These are phyloP conservation scores for Geotrichum cucujoidarum DNA, from an alignment of 1,139 yeast genomes.

Conservation along the genomic window DNA sequence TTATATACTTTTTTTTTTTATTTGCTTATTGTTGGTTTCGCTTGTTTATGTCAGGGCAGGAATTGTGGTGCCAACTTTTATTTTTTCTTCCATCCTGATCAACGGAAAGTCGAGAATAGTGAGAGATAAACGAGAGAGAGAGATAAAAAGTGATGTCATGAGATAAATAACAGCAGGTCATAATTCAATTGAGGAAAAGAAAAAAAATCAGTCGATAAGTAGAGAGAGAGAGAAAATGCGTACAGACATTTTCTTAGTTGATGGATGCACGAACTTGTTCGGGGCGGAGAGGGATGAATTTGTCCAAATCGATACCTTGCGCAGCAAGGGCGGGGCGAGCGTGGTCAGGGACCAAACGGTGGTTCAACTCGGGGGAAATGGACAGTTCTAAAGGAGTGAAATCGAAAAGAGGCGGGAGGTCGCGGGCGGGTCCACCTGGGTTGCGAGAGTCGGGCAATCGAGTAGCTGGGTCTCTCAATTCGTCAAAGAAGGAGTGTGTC, in stretches of 20 bases:
- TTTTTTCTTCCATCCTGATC: too few species aligned
- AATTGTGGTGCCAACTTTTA: too few species aligned
- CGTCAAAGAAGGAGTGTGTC: conserved; percentile 73
- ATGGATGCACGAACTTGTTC: conserved; percentile 29
- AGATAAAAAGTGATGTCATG: conserved; percentile 2
- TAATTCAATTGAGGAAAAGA: conserved; percentile 1
- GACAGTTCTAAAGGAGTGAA: conserved; percentile 39
- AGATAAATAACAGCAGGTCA: conserved; percentile 6
- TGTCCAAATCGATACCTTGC: conserved; percentile 37
- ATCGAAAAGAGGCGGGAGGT: conserved; percentile 41
- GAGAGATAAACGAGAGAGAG: too few species aligned
- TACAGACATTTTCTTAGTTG: neutral
- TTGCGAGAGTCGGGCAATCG: conserved; percentile 48
- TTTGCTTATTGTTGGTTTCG: too few species aligned
- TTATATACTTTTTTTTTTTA: too few species aligned
- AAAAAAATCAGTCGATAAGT: neutral
- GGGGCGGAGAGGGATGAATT: conserved; percentile 36
- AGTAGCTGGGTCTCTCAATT: conserved; percentile 54
- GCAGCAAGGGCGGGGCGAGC: conserved; percentile 33
- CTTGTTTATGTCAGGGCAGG: too few species aligned
- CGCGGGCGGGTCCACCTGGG: conserved; percentile 35
- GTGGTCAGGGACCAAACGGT: conserved; percentile 39
- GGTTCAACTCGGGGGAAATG: conserved; percentile 40
- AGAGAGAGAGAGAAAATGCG: too few species aligned
- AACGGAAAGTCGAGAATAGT: too few species aligned